Conservation (phyloP, 2,329 filamentous ascomycete genomes). For the Pseudopithomyces chartarum region DNA sequence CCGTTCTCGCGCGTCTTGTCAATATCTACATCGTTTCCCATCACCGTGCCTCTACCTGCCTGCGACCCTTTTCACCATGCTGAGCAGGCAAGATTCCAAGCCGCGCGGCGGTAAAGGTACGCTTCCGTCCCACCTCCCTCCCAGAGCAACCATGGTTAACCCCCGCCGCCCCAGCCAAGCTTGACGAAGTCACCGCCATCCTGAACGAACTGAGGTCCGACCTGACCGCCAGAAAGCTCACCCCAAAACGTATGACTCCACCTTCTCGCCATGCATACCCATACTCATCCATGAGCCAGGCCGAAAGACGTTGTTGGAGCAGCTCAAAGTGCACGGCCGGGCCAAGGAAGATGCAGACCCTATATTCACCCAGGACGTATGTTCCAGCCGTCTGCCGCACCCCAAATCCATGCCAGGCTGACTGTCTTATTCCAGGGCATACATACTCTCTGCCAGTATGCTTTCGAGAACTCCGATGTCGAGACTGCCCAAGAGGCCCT, state of each 20-base stretch:
- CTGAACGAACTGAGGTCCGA: slow-evolving; percentile 67
- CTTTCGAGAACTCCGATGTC: slow-evolving; percentile 68
- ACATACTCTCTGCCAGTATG: slow-evolving; percentile 71
- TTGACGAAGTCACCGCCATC: slow-evolving; percentile 69
- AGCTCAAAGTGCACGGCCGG: slow-evolving; percentile 80
- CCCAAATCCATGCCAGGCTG: slow-evolving; percentile 6
- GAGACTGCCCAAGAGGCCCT: slow-evolving; percentile 72
- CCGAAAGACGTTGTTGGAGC: slow-evolving; percentile 60
- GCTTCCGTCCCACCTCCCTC: not conserved
- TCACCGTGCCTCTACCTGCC: not conserved
- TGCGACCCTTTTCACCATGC: slow-evolving; percentile 13
- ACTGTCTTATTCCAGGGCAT: slow-evolving; percentile 65
- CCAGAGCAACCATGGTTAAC: not conserved
- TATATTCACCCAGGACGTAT: slow-evolving; percentile 80
- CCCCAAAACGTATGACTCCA: slow-evolving; percentile 60
- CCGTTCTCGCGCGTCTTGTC: not conserved
- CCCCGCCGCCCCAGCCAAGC: slow-evolving; percentile 59
- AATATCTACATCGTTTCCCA: not conserved
- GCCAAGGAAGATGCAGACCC: slow-evolving; percentile 73
- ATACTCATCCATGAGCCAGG: slow-evolving; percentile 53
- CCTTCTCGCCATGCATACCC: not conserved
- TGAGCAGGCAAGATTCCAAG: slow-evolving; percentile 16
- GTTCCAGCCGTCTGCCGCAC: slow-evolving; percentile 18
- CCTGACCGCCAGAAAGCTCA: slow-evolving; percentile 63
- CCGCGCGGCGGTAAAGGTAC: slow-evolving; percentile 26